These are phyloP conservation scores for Epichloe amarillans DNA, from an alignment of 2,329 filamentous ascomycete species.

Conservation along the genomic window DNA sequence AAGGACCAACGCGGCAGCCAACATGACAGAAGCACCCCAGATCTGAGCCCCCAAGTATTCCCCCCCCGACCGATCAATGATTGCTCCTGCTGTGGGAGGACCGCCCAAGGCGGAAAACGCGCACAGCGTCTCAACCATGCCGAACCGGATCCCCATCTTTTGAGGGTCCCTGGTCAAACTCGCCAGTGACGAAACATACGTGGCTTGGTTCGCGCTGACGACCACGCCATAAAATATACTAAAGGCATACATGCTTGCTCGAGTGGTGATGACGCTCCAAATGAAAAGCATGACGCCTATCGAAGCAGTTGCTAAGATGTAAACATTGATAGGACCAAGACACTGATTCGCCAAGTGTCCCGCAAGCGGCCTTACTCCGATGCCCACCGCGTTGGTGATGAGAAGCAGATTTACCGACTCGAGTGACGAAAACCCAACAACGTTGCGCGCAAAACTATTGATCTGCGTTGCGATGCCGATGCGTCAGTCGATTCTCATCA, in stretches of 20 bases:
- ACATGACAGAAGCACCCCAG: conserved; percentile 30
- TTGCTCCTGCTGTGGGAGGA: conserved; percentile 30
- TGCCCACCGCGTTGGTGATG: conserved; percentile 42
- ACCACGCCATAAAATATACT: conserved; percentile 30
- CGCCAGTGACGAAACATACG: neutral
- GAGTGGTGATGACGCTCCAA: conserved; percentile 39
- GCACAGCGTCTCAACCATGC: conserved; percentile 30
- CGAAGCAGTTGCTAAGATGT: conserved; percentile 32
- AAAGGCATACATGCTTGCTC: conserved; percentile 29
- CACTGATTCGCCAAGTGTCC: conserved; percentile 38
- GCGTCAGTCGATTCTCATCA: neutral
- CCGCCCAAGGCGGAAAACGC: conserved; percentile 31
- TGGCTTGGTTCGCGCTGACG: conserved; percentile 18
- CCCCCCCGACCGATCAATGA: conserved; percentile 24
- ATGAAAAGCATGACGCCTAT: conserved; percentile 35
- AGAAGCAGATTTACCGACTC: conserved; percentile 42
- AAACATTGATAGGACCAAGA: conserved; percentile 41
- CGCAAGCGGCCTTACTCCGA: conserved; percentile 39
- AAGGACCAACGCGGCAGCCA: conserved; percentile 19
- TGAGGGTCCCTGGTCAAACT: conserved; percentile 26
- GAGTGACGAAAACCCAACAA: conserved; percentile 31
- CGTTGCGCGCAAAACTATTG: conserved; percentile 28
- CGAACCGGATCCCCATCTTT: conserved; percentile 32
- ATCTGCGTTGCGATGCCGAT: neutral
- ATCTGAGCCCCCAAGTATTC: conserved; percentile 30